Evolutionary conservation across 768 basidiomycete species (phyloP).

Genomic region (Cyclocybe aegerita): DNA sequence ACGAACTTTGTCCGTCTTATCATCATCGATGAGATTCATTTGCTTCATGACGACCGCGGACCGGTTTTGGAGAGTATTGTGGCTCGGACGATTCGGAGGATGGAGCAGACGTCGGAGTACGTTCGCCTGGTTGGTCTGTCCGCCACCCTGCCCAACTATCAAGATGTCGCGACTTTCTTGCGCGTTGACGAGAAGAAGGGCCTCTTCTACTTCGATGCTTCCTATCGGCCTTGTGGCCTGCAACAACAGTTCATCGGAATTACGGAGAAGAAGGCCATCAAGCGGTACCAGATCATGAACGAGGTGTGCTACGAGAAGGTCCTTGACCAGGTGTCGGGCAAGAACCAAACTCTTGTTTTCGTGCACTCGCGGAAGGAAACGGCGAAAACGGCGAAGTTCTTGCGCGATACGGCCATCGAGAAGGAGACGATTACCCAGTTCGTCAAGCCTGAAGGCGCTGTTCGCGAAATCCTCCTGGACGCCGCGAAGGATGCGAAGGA

Average conservation of each 20-base stretch:
- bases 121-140: constrained; percentile 94
- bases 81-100: constrained; percentile 85
- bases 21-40: constrained; percentile 98
- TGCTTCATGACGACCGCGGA: constrained; percentile 97
- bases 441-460: constrained; percentile 90
- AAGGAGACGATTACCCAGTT: constrained; percentile 97
- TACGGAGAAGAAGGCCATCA: constrained; percentile 99
- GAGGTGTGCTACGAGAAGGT: constrained; percentile 99
- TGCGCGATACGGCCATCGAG: constrained; percentile 94
- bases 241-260: constrained; percentile 97
- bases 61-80: constrained; percentile 93
- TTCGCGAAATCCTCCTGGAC: constrained; percentile 83
- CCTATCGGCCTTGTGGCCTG: constrained; percentile 91
- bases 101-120: constrained; percentile 93
- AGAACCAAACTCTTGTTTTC: constrained; percentile 93
- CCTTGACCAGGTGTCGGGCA: constrained; percentile 74
- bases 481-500: constrained; percentile 87
- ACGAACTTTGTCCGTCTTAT: constrained; percentile 95
- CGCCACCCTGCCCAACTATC: constrained; percentile 97
- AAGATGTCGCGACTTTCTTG: constrained; percentile 96
- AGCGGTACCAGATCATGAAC: constrained; percentile 96
- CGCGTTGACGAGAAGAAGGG: constrained; percentile 91
- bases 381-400: constrained; percentile 92
- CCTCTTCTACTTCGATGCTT: constrained; percentile 95
- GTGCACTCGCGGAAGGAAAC: constrained; percentile 99